Evolutionary conservation across 1,284 basidiomycete species (phyloP).

Genomic region (Marasmius fiardii): DNA sequence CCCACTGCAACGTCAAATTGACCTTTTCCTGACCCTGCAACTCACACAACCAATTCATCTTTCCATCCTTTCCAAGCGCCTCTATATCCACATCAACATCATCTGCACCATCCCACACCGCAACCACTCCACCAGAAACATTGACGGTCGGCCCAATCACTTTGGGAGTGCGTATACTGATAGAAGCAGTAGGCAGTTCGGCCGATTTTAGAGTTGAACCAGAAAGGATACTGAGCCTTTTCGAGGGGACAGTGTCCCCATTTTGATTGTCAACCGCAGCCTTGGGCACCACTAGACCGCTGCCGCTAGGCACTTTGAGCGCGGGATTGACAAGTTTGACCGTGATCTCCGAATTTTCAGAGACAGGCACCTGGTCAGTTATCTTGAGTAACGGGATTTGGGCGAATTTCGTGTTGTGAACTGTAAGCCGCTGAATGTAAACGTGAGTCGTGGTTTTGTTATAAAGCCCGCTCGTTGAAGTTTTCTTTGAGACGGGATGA

Average conservation of each 20-base stretch:
- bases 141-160: background rate
- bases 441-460: constrained; percentile 18
- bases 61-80: constrained; percentile 24
- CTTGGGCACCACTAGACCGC: background rate
- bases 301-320: constrained; percentile 11
- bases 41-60: constrained; percentile 24
- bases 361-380: constrained; percentile 32
- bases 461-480: constrained; percentile 18
- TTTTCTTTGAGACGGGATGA: constrained; percentile 25
- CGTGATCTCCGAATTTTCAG: constrained; percentile 27
- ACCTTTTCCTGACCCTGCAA: constrained; percentile 23
- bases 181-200: background rate
- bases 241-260: too few species aligned
- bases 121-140: constrained; percentile 7
- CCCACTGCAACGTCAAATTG: constrained; percentile 24
- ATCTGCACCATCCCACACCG: constrained; percentile 20
- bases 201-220: background rate
- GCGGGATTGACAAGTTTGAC: constrained; percentile 24
- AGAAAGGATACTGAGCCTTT: background rate
- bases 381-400: constrained; percentile 25
- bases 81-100: constrained; percentile 18
- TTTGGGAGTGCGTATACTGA: background rate
- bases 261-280: background rate
- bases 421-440: constrained; percentile 27
- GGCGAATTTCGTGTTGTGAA: constrained; percentile 29